These are phyloP conservation scores for Sclerotinia nivalis DNA, from an alignment of 2,329 filamentous ascomycete species.

Conservation along the genomic window DNA sequence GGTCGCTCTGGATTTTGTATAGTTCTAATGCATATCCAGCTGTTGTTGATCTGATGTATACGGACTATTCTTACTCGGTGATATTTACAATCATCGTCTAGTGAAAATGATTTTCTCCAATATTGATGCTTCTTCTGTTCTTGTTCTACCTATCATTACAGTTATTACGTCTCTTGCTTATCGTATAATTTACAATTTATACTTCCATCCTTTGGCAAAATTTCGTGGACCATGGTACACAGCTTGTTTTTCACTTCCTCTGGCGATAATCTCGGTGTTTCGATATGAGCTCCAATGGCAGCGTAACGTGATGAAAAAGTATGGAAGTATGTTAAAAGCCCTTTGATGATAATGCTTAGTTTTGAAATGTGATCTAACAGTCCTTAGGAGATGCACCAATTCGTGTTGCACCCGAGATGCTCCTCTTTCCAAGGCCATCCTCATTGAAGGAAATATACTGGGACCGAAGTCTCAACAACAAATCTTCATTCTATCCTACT, in stretches of 20 bases:
- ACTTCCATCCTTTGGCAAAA: constrained; percentile 25
- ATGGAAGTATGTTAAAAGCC: not conserved
- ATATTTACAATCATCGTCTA: not conserved
- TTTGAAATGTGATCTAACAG: not conserved
- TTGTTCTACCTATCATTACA: not conserved
- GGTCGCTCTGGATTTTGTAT: not conserved
- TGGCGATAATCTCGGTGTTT: constrained; percentile 1
- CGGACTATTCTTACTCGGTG: not conserved
- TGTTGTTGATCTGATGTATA: not conserved
- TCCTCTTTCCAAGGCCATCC: constrained; percentile 43
- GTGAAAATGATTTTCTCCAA: constrained; percentile 6
- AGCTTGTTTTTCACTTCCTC: constrained; percentile 7
- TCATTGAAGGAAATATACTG: constrained; percentile 46
- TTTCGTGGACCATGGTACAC: constrained; percentile 26
- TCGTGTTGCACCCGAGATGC: constrained; percentile 39
- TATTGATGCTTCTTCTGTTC: not conserved
- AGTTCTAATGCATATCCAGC: not conserved
- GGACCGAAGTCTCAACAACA: constrained; percentile 43
- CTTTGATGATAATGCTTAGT: too few relatives aligned
- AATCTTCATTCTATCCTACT: constrained; percentile 42
- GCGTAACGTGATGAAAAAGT: not conserved
- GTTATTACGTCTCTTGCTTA: not conserved
- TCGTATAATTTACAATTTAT: constrained; percentile 26
- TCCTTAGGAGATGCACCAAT: constrained; percentile 32
- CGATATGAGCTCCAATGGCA: constrained; percentile 8